A percentile compares a stretch with the other conserved stretches of the same genome.
Conservation (phyloP, 768 basidiomycete genomes). For the Calvatia gigantea region DNA sequence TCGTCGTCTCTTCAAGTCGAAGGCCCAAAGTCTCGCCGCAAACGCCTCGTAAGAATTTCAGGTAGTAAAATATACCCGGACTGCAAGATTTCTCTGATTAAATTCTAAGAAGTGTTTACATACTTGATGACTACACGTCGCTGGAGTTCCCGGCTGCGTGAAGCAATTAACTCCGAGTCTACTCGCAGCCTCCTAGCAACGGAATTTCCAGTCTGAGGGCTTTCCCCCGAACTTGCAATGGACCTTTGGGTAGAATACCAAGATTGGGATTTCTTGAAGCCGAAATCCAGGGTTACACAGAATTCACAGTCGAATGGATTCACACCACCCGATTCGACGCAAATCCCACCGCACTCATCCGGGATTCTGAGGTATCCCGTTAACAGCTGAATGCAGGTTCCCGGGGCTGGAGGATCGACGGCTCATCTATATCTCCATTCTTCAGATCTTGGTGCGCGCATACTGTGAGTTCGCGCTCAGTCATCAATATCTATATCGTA, state of each 20-base stretch:
- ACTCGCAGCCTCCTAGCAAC: not conserved
- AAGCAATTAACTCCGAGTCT: not conserved
- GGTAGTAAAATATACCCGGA: not conserved
- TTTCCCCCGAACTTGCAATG: not conserved
- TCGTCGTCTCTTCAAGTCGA: too few relatives aligned
- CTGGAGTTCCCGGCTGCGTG: not conserved
- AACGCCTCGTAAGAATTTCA: too few relatives aligned
- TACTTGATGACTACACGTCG: not conserved
- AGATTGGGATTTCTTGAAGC: not conserved
- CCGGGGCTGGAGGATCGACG: not conserved
- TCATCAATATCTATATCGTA: not conserved
- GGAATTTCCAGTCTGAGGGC: not conserved
- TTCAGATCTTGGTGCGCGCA: constrained; percentile 2
- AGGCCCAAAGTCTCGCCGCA: too few relatives aligned
- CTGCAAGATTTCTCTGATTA: not conserved
- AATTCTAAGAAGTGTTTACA: not conserved
- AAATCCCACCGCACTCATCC: not conserved
- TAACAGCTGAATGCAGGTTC: not conserved
- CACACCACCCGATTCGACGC: not conserved
- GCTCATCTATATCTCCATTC: not conserved
- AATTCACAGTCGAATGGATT: not conserved
- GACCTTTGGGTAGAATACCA: not conserved
- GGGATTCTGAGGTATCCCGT: not conserved
- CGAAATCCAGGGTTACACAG: not conserved
- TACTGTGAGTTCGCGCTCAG: not conserved